Evolutionary conservation across 1,284 basidiomycete species (phyloP).

Genomic region (Ustilago hordei): DNA sequence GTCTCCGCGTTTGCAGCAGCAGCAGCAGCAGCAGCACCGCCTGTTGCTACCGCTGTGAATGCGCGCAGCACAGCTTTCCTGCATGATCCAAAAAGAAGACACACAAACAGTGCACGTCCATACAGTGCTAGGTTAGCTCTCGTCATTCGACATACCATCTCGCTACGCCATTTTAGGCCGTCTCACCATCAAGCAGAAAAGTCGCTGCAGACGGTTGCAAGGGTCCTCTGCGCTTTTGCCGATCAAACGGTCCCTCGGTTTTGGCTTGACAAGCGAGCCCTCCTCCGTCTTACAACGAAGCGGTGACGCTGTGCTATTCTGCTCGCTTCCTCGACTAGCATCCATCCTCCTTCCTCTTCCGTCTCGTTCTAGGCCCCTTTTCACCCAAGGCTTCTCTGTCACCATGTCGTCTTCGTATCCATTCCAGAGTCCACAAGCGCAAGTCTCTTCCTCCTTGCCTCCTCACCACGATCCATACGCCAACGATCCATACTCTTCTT

Average conservation of each 20-base stretch:
- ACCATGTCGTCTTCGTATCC: slow-evolving; percentile 55
- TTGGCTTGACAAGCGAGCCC: neutral
- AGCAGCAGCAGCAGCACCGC: slow-evolving; percentile 7
- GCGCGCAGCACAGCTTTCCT: slow-evolving; percentile 23
- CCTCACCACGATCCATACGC: slow-evolving; percentile 15
- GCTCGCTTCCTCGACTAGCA: neutral
- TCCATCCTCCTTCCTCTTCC: neutral
- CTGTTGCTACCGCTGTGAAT: slow-evolving; percentile 1
- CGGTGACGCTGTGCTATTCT: neutral
- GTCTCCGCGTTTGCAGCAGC: neutral
- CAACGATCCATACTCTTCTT: slow-evolving; percentile 32
- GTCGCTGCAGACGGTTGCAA: neutral
- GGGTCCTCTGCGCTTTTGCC: slow-evolving; percentile 3
- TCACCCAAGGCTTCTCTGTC: neutral
- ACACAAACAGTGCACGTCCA: neutral
- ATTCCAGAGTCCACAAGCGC: slow-evolving; percentile 39
- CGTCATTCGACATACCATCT: slow-evolving; percentile 3
- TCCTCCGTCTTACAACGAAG: neutral
- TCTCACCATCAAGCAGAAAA: slow-evolving; percentile 3
- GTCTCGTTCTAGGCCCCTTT: neutral
- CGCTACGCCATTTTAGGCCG: slow-evolving; percentile 1
- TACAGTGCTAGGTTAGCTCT: neutral
- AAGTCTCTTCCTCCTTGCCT: slow-evolving; percentile 30
- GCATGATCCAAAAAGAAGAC: neutral
- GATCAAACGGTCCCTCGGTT: neutral